These are phyloP conservation scores for Phytophthora uliginosa DNA, from an alignment of 352 stramenopile species.

Conservation along the genomic window DNA sequence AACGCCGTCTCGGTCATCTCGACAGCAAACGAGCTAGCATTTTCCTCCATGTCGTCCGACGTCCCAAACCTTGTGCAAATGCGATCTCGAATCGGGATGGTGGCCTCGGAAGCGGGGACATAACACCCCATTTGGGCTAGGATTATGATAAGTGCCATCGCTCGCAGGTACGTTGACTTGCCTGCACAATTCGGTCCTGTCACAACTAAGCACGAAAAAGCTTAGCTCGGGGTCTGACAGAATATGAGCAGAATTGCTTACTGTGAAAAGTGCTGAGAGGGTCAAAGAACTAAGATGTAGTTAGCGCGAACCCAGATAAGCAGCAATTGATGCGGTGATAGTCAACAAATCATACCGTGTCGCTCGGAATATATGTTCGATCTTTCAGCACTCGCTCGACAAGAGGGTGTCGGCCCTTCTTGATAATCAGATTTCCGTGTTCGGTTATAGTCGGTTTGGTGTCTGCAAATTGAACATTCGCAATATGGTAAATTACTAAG, in stretches of 20 bases:
- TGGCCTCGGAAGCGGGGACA: conserved; percentile 85
- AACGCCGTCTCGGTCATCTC: conserved; percentile 94
- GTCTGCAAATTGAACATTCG: conserved; percentile 43
- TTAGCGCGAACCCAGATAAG: conserved; percentile 1
- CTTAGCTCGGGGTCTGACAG: conserved; percentile 5
- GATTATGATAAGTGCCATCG: conserved; percentile 90
- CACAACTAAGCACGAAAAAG: conserved; percentile 63
- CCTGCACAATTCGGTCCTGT: conserved; percentile 93
- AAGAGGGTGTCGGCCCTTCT: conserved; percentile 83
- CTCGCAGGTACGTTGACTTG: conserved; percentile 92
- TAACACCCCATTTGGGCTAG: conserved; percentile 94
- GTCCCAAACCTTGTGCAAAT: conserved; percentile 95
- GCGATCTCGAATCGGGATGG: conserved; percentile 87
- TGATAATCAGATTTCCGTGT: conserved; percentile 83
- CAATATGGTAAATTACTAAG: neutral
- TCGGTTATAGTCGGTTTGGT: conserved; percentile 72
- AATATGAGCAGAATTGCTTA: conserved; percentile 31
- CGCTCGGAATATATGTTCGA: conserved; percentile 86
- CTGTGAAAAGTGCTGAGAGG: conserved; percentile 79
- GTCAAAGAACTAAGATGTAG: conserved; percentile 66
- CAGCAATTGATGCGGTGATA: neutral
- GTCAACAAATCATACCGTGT: conserved; percentile 57
- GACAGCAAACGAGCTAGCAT: conserved; percentile 92
- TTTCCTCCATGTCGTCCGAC: conserved; percentile 95
- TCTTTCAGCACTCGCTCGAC: conserved; percentile 79